A percentile compares a stretch with the other conserved stretches of the same genome.
These are phyloP conservation scores for Jaapia argillacea DNA, from an alignment of 768 basidiomycete species.

Conservation along the genomic window DNA sequence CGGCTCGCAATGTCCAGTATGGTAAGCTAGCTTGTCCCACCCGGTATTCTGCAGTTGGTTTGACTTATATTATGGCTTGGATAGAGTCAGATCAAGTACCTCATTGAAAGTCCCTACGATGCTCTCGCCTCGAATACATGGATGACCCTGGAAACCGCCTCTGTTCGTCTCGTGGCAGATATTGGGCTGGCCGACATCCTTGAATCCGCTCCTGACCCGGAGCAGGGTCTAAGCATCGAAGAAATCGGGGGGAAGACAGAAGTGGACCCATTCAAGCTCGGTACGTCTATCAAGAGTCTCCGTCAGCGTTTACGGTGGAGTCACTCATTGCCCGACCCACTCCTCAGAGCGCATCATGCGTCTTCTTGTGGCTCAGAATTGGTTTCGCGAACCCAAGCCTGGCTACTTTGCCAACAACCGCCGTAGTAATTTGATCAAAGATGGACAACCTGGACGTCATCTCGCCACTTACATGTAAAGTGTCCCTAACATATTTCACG, in stretches of 20 bases:
- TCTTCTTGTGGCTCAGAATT: conserved; percentile 25
- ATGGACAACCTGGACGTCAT: conserved; percentile 21
- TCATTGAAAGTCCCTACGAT: conserved; percentile 27
- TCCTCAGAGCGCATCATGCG: conserved; percentile 23
- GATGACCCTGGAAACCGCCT: conserved; percentile 22
- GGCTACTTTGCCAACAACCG: conserved; percentile 29
- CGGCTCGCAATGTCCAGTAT: conserved; percentile 23
- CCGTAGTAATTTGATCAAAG: conserved; percentile 17
- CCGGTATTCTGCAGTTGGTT: neutral
- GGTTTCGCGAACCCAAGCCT: conserved; percentile 26
- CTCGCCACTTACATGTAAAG: conserved; percentile 28
- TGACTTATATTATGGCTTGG: conserved; percentile 1
- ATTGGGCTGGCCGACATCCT: conserved; percentile 24
- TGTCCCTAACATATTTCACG: no score
- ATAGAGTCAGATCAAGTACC: conserved; percentile 24
- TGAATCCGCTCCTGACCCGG: conserved; percentile 16
- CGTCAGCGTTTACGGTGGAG: neutral
- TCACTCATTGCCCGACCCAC: neutral
- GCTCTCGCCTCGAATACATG: conserved; percentile 24
- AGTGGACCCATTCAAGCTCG: conserved; percentile 24
- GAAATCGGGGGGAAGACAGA: conserved; percentile 24
- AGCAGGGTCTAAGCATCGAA: conserved; percentile 22
- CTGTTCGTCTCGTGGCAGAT: conserved; percentile 25
- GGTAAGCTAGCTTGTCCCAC: conserved; percentile 9
- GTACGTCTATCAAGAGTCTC: conserved; percentile 9